phyloP scores from a whole-genome alignment of 2,329 filamentous ascomycete genomes.

The Fusarium longipes region DNA sequence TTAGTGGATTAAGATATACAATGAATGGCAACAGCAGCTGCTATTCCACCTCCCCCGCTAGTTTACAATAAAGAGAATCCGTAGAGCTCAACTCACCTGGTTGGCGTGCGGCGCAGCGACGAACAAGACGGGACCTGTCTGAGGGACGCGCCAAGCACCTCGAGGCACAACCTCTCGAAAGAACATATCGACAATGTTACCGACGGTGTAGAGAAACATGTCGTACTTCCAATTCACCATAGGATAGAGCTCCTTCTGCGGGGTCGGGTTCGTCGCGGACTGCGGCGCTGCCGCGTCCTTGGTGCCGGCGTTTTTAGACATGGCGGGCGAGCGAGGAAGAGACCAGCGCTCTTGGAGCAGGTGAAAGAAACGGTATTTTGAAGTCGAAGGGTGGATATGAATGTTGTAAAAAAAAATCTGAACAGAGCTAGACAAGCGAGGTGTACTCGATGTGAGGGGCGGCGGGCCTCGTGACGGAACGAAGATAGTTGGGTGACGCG shows the following conservation, averaged over 20 bases:
- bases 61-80: background rate
- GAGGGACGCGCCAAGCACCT: conserved; percentile 93
- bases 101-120: conserved; percentile 98
- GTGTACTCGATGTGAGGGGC: conserved; percentile 26
- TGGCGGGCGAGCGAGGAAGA: conserved; percentile 24
- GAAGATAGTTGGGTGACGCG: background rate
- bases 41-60: background rate
- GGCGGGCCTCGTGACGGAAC: conserved; percentile 13
- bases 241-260: conserved; percentile 68
- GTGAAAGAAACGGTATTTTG: background rate
- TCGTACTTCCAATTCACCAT: conserved; percentile 83
- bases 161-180: conserved; percentile 97
- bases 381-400: conserved; percentile 11
- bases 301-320: conserved; percentile 40
- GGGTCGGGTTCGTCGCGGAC: conserved; percentile 41
- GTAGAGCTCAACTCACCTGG: conserved; percentile 67
- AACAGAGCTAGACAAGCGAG: conserved; percentile 23
- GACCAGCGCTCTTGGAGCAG: conserved; percentile 19
- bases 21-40: background rate
- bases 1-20: conserved; percentile 12
- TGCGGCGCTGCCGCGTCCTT: conserved; percentile 43
- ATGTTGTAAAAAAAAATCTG: conserved; percentile 29
- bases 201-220: conserved; percentile 80
- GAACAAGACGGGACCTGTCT: conserved; percentile 89
- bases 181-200: conserved; percentile 92